These are phyloP conservation scores for Vachellia pachyceras DNA, from an alignment of 306 rosid species.

Conservation along the genomic window DNA sequence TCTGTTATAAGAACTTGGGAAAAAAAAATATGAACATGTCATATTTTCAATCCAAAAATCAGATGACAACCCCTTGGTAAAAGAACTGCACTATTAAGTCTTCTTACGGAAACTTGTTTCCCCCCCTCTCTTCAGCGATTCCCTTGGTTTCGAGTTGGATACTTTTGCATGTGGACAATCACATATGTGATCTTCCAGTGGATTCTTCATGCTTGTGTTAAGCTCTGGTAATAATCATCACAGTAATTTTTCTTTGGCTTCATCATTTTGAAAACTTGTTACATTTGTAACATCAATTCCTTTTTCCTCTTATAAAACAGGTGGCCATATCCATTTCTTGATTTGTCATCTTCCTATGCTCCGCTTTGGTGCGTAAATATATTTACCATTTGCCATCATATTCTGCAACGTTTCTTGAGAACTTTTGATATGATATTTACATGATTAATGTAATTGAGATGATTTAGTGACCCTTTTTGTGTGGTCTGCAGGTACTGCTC, in stretches of 20 bases:
- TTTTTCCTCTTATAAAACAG: constrained; percentile 53
- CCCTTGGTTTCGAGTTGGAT: constrained; percentile 96
- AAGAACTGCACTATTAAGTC: neutral
- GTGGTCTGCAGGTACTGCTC: constrained; percentile 69
- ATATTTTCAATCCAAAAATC: neutral
- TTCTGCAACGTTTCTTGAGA: constrained; percentile 16
- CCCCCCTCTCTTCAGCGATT: constrained; percentile 61
- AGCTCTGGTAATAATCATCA: constrained; percentile 64
- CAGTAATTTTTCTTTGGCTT: constrained; percentile 11
- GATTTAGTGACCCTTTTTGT: constrained; percentile 31
- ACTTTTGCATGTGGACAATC: constrained; percentile 89
- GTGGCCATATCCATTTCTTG: constrained; percentile 99
- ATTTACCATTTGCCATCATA: neutral
- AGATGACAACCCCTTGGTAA: neutral
- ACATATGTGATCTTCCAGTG: constrained; percentile 82
- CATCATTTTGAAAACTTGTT: neutral
- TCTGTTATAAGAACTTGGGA: neutral
- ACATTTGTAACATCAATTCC: constrained; percentile 12
- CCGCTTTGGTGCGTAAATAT: constrained; percentile 73
- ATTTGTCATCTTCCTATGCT: constrained; percentile 77
- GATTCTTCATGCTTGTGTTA: constrained; percentile 79
- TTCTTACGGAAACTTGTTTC: constrained; percentile 31
- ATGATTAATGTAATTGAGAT: too few species aligned
- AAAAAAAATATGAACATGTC: too few species aligned
- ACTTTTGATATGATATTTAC: too few species aligned